Evolutionary conservation across 768 basidiomycete genomes (phyloP), one percentile per base, ranked within the genome.

Genomic region (Pleurotus tuoliensis): DNA sequence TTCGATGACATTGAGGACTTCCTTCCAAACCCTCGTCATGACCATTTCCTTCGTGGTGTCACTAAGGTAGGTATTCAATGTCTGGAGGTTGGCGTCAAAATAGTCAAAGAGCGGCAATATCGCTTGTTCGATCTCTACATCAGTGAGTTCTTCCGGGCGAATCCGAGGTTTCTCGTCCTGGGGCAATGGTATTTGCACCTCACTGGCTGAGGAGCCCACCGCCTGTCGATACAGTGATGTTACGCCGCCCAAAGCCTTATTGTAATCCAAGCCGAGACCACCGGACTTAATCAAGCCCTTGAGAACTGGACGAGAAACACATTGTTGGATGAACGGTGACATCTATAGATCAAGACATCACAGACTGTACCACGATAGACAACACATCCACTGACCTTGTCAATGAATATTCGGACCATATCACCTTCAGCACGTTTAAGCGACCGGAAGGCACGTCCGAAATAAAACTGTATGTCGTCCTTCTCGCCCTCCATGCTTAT

Each of bases 401-500:
- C 97, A 56, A 98, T 89, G 70, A 98, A 96, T 37, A 90, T 90
- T 9, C 95, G 81, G 53, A 94, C 82, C 96, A 99, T 98, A 65
- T 99, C 96, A 20, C 82, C 86, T 67, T 98, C 94, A 0, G 94
- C 92, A 30, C 94, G 78, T 72, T 98, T 98, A 62, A 99, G 69
- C 39, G 87, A 92, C 46, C 96, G 80, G 80, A 99, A 99, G 3
- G 88, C 96, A 30, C 94, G 82, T 24, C 97, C 97, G 65, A 98
- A 99, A 77, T 90, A 95, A 76, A 97, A 99, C 62, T 91, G 91
- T 6, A 94, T 92, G 67, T 99, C 97, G 63, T 97, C 94, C 72
- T 96, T 94, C 79, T 98, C 97, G 53, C 95, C 94, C 66, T 99
- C 97, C 94, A 98, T 97, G 66, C 93, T 95, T 57, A 98, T 82